These are phyloP conservation scores for Ascochyta pisi DNA, from an alignment of 2,329 filamentous ascomycete species.

Conservation along the genomic window DNA sequence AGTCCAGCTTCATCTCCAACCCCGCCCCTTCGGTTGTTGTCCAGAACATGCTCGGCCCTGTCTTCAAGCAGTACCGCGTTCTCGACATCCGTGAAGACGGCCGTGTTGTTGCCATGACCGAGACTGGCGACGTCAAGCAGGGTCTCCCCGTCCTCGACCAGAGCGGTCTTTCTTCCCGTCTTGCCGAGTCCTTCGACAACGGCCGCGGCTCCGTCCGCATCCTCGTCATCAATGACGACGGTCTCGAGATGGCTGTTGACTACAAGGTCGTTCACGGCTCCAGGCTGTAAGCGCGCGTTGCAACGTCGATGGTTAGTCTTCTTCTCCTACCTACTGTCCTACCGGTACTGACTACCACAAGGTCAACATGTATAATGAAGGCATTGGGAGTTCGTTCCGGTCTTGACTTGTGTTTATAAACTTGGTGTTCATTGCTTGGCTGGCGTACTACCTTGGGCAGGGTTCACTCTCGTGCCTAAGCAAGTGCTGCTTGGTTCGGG, in stretches of 20 bases:
- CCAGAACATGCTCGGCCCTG: constrained; percentile 98
- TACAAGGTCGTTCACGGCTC: constrained; percentile 95
- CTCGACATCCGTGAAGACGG: constrained; percentile 91
- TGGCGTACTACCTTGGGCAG: constrained; percentile 27
- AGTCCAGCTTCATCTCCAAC: constrained; percentile 97
- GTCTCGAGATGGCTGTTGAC: constrained; percentile 94
- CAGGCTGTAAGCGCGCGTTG: constrained; percentile 59
- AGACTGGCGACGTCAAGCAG: constrained; percentile 98
- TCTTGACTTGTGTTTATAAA: constrained; percentile 50
- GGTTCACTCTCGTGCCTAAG: constrained; percentile 21
- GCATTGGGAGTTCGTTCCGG: constrained; percentile 44
- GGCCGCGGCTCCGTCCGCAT: constrained; percentile 94
- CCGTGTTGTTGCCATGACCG: constrained; percentile 92
- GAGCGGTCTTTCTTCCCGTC: constrained; percentile 83
- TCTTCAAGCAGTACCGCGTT: constrained; percentile 99
- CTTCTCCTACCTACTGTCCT: not conserved
- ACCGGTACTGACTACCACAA: not conserved
- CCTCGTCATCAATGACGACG: constrained; percentile 92
- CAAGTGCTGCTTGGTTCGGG: constrained; percentile 30
- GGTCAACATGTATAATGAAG: constrained; percentile 38
- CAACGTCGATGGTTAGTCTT: constrained; percentile 40
- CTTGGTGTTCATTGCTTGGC: constrained; percentile 39
- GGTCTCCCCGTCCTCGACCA: constrained; percentile 92
- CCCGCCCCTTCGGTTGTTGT: constrained; percentile 95
- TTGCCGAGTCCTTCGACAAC: constrained; percentile 83